Conservation (phyloP, 345 rosid genomes). For the Cardamine chenopodiifolia region DNA sequence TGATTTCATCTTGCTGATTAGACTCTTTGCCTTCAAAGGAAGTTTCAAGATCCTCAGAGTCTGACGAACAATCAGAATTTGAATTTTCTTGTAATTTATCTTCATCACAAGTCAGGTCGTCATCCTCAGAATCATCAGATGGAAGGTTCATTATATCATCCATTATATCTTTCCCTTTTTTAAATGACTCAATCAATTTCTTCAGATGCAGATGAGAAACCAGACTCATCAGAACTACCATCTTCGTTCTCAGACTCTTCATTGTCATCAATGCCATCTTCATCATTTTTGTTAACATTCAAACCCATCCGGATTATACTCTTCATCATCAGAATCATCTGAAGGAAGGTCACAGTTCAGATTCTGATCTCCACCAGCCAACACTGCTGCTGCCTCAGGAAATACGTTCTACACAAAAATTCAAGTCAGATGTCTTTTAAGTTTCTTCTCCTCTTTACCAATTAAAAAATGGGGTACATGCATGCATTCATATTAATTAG, state of each 20-base stretch:
- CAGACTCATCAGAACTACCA: conserved; percentile 64
- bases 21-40: conserved; percentile 37
- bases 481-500: neutral
- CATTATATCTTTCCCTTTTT: conserved; percentile 42
- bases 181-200: conserved; percentile 48
- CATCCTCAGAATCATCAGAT: conserved; percentile 95
- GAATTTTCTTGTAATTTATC: conserved; percentile 57
- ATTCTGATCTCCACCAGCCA: conserved; percentile 57
- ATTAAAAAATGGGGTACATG: neutral
- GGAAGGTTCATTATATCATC: conserved; percentile 56
- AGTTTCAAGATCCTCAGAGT: conserved; percentile 69
- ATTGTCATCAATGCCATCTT: conserved; percentile 48
- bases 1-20: conserved; percentile 46
- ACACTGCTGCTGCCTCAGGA: conserved; percentile 76
- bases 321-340: conserved; percentile 84
- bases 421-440: neutral
- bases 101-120: conserved; percentile 55
- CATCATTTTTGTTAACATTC: conserved; percentile 49
- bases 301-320: conserved; percentile 61
- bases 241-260: conserved; percentile 63
- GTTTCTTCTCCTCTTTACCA: neutral
- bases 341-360: conserved; percentile 70
- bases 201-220: conserved; percentile 61
- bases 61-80: conserved; percentile 77
- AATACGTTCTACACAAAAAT: conserved; percentile 69